Evolutionary conservation across 768 basidiomycete species (phyloP).

Genomic region (Tephrocybe sp.): DNA sequence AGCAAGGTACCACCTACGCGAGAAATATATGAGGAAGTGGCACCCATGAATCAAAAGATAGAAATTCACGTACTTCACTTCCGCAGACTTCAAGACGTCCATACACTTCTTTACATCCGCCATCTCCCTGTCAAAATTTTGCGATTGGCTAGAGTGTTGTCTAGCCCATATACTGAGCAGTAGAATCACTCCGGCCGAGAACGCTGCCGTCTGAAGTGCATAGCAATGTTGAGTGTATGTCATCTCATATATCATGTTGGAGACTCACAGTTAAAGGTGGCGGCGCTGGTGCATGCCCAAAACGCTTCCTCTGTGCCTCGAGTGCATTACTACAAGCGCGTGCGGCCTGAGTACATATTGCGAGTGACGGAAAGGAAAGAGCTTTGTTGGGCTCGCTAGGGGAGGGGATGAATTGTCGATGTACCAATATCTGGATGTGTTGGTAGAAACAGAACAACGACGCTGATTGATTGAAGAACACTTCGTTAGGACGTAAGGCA

Average conservation of each 20-base stretch:
- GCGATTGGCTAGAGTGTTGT: constrained; percentile 46
- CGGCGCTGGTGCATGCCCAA: constrained; percentile 23
- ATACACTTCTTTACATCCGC: constrained; percentile 64
- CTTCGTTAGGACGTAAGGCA: constrained; percentile 37
- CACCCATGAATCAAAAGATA: background rate
- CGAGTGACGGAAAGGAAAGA: constrained; percentile 60
- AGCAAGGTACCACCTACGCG: constrained; percentile 36
- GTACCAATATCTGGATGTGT: constrained; percentile 67
- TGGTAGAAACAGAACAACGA: constrained; percentile 48
- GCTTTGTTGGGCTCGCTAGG: constrained; percentile 40
- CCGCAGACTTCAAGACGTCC: constrained; percentile 42
- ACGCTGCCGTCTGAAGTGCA: constrained; percentile 35
- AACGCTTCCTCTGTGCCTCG: constrained; percentile 48
- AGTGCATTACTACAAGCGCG: constrained; percentile 77
- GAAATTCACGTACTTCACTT: constrained; percentile 26
- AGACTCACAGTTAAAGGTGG: constrained; percentile 33
- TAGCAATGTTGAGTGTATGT: background rate
- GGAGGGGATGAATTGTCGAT: constrained; percentile 75
- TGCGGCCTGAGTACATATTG: constrained; percentile 78
- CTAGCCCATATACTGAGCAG: constrained; percentile 68
- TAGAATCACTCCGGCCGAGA: constrained; percentile 52
- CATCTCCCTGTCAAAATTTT: constrained; percentile 54
- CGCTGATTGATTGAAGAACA: constrained; percentile 62
- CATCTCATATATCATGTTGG: background rate
- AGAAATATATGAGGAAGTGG: background rate